These are phyloP conservation scores for Sphagnum fallax DNA, from an alignment of 228 moss, liverwort and hornwort genomes.

Conservation along the genomic window DNA sequence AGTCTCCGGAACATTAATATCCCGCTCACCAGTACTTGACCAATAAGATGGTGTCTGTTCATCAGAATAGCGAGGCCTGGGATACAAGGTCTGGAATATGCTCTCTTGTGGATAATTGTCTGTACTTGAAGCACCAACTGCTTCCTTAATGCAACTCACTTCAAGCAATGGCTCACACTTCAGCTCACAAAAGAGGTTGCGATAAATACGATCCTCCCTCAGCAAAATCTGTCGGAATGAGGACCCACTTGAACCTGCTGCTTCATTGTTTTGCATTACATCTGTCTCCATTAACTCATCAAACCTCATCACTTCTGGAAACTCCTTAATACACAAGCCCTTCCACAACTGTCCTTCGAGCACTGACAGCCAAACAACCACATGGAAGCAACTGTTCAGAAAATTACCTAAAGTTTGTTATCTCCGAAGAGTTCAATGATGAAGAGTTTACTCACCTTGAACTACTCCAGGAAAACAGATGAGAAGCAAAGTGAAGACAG, in stretches of 20 bases:
- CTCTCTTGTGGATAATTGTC: slow-evolving; percentile 26
- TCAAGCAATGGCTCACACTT: slow-evolving; percentile 1
- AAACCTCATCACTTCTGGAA: slow-evolving; percentile 22
- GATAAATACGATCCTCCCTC: slow-evolving; percentile 23
- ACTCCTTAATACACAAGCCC: slow-evolving; percentile 17
- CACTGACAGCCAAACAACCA: slow-evolving; percentile 2
- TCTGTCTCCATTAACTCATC: slow-evolving; percentile 21
- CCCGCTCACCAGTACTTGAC: slow-evolving; percentile 26
- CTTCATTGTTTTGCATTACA: slow-evolving; percentile 17
- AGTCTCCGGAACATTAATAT: slow-evolving; percentile 23
- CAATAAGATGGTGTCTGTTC: slow-evolving; percentile 20
- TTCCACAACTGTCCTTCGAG: slow-evolving; percentile 25
- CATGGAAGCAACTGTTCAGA: background rate
- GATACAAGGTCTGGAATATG: slow-evolving; percentile 23
- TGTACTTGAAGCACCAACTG: slow-evolving; percentile 33
- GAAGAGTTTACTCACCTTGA: too few species aligned
- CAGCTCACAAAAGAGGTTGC: slow-evolving; percentile 18
- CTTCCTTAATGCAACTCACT: slow-evolving; percentile 18
- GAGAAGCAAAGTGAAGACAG: too few species aligned
- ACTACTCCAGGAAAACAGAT: too few species aligned
- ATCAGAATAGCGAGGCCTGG: slow-evolving; percentile 7
- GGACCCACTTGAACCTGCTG: slow-evolving; percentile 1
- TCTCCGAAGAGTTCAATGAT: too few species aligned
- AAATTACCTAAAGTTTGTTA: too few species aligned
- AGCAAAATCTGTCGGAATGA: slow-evolving; percentile 9